Conservation (phyloP, 2,329 filamentous ascomycete genomes). For the Thermomyces lanuginosus region DNA sequence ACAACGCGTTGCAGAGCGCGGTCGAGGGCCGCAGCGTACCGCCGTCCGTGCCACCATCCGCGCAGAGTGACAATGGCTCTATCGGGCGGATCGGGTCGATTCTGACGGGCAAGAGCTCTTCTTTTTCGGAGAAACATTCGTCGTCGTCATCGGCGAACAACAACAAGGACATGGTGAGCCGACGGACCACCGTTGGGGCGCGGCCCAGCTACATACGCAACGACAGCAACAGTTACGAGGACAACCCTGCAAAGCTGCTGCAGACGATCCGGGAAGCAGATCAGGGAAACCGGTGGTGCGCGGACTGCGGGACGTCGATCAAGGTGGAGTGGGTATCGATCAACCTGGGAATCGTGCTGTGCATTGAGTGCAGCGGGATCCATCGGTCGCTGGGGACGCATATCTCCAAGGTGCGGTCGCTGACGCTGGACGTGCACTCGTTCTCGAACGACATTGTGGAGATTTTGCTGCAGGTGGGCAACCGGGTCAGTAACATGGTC, state of each 20-base stretch:
- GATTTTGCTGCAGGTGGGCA: constrained; percentile 76
- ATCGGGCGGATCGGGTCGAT: constrained; percentile 75
- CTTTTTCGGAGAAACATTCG: constrained; percentile 38
- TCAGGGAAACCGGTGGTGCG: constrained; percentile 83
- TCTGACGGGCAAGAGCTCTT: constrained; percentile 74
- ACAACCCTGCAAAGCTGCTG: constrained; percentile 70
- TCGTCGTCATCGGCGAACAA: constrained; percentile 13
- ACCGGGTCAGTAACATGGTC: constrained; percentile 87
- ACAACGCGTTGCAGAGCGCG: constrained; percentile 90
- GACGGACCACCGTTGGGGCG: constrained; percentile 82
- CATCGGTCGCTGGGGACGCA: constrained; percentile 92
- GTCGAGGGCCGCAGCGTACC: constrained; percentile 60
- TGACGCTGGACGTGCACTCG: constrained; percentile 87
- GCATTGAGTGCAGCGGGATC: constrained; percentile 95
- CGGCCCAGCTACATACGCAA: constrained; percentile 56
- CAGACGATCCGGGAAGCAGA: constrained; percentile 79
- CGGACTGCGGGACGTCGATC: constrained; percentile 76
- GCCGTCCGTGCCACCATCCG: constrained; percentile 28
- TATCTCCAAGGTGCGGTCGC: constrained; percentile 89
- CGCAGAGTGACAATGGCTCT: constrained; percentile 37
- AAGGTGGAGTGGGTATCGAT: constrained; percentile 99
- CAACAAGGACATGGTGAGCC: constrained; percentile 45
- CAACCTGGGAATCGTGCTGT: constrained; percentile 88
- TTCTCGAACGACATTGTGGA: constrained; percentile 97
- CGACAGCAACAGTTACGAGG: constrained; percentile 57